Base-by-base conservation (phyloP, 108 stramenopile genomes). In the Discostella stelligeroides region DNA sequence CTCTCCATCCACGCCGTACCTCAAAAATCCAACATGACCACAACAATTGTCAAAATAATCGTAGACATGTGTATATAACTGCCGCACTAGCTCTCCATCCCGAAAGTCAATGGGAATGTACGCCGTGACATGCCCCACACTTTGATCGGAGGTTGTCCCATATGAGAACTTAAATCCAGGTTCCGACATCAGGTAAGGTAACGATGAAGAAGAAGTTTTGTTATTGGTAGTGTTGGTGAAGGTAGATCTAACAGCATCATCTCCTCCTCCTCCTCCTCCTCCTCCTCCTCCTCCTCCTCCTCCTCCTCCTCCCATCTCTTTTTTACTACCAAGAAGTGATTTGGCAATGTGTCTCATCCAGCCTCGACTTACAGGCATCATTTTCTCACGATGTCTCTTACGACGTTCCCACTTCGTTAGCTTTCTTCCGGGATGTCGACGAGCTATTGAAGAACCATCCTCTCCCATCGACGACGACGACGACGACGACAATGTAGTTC, bases 101-200 rank as follows among this genome's bases (percentile, higher is more conserved):
- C 69, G 27, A 79, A 93, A 91, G 58, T 93, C 92, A 13, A 89
- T 78, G 14, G 92, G 92, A 23, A 93, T 75, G 43, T 83, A 62
- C 30, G 89, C 79, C 15, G 84, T 88, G 11, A 90, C 89, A 30
- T 75, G 68, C 7, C 73, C 78, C 38, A 48, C 47, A 14, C 64
- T 63, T 46, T 78, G 76, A 34, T 62, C 75, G 43, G 82, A 70
- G 56, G 83, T 79, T 29, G 85, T 82, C 40, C 89, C 87, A 17
- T 91, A 80, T 18, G 88, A 84, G 60, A 93, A 91, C 63, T 77
- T 70, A 70, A 89, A 93, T 28, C 89, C 89, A 25, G 66, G 74
- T 21, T 81, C 75, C 41, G 58, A 27, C 17, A 21, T 27, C n/a
- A n/a, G n/a, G 12, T 57, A 10, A 3, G 29, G 15, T 15, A 45